Evolutionary conservation across 2,329 filamentous ascomycete genomes (phyloP).

Genomic region (Lachnellula arida): DNA sequence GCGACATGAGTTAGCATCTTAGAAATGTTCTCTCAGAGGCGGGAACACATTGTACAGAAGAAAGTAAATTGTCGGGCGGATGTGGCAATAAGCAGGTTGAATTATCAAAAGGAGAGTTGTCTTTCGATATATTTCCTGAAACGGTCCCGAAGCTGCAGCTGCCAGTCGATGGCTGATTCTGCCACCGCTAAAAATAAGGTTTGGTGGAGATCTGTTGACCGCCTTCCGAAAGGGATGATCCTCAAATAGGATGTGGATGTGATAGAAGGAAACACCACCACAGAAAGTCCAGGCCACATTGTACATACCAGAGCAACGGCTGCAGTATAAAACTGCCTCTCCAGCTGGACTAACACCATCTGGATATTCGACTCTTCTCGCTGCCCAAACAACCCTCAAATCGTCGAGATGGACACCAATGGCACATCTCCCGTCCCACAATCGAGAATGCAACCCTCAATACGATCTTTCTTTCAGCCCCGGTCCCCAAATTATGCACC

Average conservation of each 20-base stretch:
- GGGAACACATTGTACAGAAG: constrained; percentile 4
- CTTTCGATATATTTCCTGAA: constrained; percentile 16
- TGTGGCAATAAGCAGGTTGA: neutral
- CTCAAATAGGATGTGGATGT: neutral
- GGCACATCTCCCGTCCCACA: constrained; percentile 4
- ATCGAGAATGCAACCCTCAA: constrained; percentile 45
- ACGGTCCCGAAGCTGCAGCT: constrained; percentile 16
- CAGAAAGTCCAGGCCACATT: neutral
- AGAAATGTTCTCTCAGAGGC: neutral
- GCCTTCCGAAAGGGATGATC: constrained; percentile 2
- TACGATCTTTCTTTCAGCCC: constrained; percentile 58
- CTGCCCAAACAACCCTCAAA: neutral
- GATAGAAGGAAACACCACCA: neutral
- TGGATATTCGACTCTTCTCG: too few relatives aligned
- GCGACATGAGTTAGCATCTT: constrained; percentile 19
- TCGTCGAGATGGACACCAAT: constrained; percentile 3
- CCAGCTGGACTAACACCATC: neutral
- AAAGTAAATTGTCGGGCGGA: neutral
- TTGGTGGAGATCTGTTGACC: constrained; percentile 1
- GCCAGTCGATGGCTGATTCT: constrained; percentile 3
- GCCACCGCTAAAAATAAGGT: constrained; percentile 12
- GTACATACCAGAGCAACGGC: too few relatives aligned
- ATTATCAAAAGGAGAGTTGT: too few relatives aligned
- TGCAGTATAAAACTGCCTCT: neutral
- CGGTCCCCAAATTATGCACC: constrained; percentile 42